These are phyloP conservation scores for Arthrobotrys musiformis DNA, from an alignment of 2,329 filamentous ascomycete genomes.

Conservation along the genomic window DNA sequence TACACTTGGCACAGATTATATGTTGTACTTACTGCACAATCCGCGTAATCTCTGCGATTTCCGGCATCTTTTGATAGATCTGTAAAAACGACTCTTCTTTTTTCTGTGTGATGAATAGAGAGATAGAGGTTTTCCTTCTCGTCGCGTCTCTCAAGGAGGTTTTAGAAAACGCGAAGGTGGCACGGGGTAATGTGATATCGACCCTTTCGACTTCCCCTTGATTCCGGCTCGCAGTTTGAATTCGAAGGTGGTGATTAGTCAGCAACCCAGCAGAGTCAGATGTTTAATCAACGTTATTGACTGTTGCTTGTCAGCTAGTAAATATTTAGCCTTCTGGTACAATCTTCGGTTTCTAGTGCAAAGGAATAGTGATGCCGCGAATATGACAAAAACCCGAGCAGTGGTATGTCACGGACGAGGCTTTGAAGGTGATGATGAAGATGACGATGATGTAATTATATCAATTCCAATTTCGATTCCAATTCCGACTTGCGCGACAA, in stretches of 20 bases:
- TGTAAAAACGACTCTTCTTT: not conserved
- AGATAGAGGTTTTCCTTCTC: not conserved
- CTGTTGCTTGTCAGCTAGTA: not conserved
- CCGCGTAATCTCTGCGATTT: slow-evolving; percentile 69
- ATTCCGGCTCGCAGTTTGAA: not conserved
- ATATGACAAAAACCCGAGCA: slow-evolving; percentile 4
- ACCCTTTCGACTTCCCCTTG: not conserved
- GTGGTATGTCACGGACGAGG: not conserved
- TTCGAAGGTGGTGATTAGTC: not conserved
- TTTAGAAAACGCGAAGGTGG: slow-evolving; percentile 26
- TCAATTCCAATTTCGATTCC: not conserved
- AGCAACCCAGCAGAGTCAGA: not conserved
- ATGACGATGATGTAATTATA: not conserved
- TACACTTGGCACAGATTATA: not conserved
- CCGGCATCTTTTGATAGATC: slow-evolving; percentile 68
- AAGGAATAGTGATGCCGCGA: not conserved
- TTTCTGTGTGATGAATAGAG: not conserved
- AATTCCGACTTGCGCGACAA: slow-evolving; percentile 1
- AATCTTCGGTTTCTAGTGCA: not conserved
- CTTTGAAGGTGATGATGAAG: not conserved
- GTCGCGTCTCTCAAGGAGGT: not conserved
- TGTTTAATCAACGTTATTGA: slow-evolving; percentile 1
- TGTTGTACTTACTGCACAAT: slow-evolving; percentile 55
- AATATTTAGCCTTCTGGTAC: not conserved
- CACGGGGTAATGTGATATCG: slow-evolving; percentile 49